Percentiles rank a stretch among this genome's conserved stretches.
These are phyloP conservation scores for Macaranga tanarius DNA, from an alignment of 441 rosid genomes.

Conservation along the genomic window DNA sequence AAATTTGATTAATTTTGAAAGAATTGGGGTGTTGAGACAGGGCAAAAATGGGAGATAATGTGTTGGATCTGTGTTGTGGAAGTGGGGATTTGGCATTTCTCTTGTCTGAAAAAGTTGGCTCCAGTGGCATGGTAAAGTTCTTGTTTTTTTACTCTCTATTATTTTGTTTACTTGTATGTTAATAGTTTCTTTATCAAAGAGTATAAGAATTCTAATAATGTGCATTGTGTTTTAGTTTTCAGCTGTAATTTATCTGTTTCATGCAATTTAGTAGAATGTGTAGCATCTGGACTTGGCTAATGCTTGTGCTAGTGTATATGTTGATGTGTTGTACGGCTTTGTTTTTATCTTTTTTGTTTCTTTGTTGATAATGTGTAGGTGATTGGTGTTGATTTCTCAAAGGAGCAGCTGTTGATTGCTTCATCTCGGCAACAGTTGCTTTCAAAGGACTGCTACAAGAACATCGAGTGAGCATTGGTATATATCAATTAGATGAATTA, in stretches of 20 bases:
- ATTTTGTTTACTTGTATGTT: background rate
- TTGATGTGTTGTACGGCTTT: background rate
- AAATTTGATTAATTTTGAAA: background rate
- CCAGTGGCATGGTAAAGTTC: slow-evolving; percentile 57
- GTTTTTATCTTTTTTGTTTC: too few relatives aligned
- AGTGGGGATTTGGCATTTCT: slow-evolving; percentile 86
- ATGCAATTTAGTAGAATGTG: background rate
- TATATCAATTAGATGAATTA: slow-evolving; percentile 10
- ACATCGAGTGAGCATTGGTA: slow-evolving; percentile 90
- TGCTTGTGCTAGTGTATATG: background rate
- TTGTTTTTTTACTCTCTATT: background rate
- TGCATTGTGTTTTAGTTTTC: too few relatives aligned
- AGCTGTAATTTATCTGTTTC: background rate
- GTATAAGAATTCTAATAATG: too few relatives aligned
- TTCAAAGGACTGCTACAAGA: slow-evolving; percentile 56
- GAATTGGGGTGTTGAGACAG: background rate
- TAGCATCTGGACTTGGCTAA: background rate
- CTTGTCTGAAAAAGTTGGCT: slow-evolving; percentile 70
- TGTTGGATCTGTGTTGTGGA: slow-evolving; percentile 87
- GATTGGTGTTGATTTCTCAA: slow-evolving; percentile 77
- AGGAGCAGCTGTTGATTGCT: slow-evolving; percentile 68
- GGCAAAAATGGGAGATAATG: slow-evolving; percentile 45
- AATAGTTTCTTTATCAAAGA: background rate
- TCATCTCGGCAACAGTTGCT: slow-evolving; percentile 48
- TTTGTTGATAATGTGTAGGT: slow-evolving; percentile 53